Evolutionary conservation across 495 filamentous ascomycete species (phyloP), one percentile per base, ranked within the genome.

Genomic region (Penicillium tannophilum): DNA sequence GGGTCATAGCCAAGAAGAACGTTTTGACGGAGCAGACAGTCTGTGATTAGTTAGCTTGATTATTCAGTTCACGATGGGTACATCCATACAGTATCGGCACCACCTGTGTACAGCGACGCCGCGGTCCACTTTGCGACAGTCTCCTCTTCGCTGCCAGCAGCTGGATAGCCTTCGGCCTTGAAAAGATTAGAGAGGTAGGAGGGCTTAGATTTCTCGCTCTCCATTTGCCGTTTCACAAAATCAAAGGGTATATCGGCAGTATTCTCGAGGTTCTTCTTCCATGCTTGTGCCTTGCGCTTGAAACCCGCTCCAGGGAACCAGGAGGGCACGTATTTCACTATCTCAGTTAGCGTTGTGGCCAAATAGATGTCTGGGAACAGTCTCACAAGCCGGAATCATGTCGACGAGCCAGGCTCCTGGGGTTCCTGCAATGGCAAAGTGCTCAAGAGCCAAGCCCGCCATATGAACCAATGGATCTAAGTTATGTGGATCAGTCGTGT

Each of bases 221-320:
- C 39, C 67, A 82, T 79, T 35, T 76, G 75, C 35, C 75, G 59
- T 59, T 74, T 66, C 4, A 81, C 79, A 45, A 82, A 79, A 0
- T 41, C 61, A 49, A 79, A 80, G 0, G 81, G 78, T 11, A 58
- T 71, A 1, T 81, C 69, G 0, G 64, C 63, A 3, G 70, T 54
- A 0, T 56, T 52, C 1, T 41, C 43, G 10, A 77, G 58, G 7
- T 69, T 67, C 6, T 63, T 52, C 6, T 50, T 68, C 76, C 71
- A 80, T 20, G 61, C 44, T 3, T 62, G 66, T 2, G 72, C 80
- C 2, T 64, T 75, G 1, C 65, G 61, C 50, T 83, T 76, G 61
- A 82, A 84, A 0, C 70, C 72, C 0, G 78, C 73, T 2, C 81
- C 82, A 1, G 83, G 82, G 17, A 81, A 57, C 79, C 82, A 82